phyloP scores from a whole-genome alignment of 352 stramenopile genomes.

The Phytophthora citrophthora region DNA sequence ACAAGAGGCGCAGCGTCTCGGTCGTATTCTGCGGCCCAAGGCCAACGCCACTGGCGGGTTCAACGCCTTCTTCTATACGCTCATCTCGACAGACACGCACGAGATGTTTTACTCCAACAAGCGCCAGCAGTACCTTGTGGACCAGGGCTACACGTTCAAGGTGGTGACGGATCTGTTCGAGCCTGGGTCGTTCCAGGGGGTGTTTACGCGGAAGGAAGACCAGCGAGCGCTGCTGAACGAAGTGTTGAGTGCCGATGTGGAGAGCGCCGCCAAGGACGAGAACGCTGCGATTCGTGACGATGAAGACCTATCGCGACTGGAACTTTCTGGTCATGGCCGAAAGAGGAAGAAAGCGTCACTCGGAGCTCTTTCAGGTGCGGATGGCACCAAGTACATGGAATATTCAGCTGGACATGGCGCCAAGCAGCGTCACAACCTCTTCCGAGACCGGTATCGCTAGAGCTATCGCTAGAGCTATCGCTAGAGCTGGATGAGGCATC shows the following conservation, averaged over 20 bases:
- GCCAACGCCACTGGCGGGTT: slow-evolving; percentile 95
- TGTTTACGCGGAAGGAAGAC: slow-evolving; percentile 84
- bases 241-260: slow-evolving; percentile 81
- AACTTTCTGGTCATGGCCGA: slow-evolving; percentile 55
- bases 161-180: slow-evolving; percentile 96
- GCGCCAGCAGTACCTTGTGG: slow-evolving; percentile 99
- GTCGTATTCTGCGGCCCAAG: slow-evolving; percentile 99
- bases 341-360: slow-evolving; percentile 88
- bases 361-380: slow-evolving; percentile 76
- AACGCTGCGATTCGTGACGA: slow-evolving; percentile 85
- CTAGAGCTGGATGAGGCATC: background rate
- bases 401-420: slow-evolving; percentile 83
- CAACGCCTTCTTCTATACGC: slow-evolving; percentile 99
- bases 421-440: slow-evolving; percentile 89
- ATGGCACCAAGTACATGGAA: slow-evolving; percentile 88
- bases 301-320: slow-evolving; percentile 79
- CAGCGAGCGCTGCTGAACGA: slow-evolving; percentile 81
- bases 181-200: slow-evolving; percentile 74
- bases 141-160: slow-evolving; percentile 99
- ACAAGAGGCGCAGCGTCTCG: slow-evolving; percentile 99
- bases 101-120: slow-evolving; percentile 99
- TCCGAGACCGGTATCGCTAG: slow-evolving; percentile 84
- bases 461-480: too few relatives aligned
- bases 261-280: slow-evolving; percentile 83
- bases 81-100: slow-evolving; percentile 98